These are phyloP conservation scores for Chlorella sp. DNA, from an alignment of 139 green algal species.

Conservation along the genomic window DNA sequence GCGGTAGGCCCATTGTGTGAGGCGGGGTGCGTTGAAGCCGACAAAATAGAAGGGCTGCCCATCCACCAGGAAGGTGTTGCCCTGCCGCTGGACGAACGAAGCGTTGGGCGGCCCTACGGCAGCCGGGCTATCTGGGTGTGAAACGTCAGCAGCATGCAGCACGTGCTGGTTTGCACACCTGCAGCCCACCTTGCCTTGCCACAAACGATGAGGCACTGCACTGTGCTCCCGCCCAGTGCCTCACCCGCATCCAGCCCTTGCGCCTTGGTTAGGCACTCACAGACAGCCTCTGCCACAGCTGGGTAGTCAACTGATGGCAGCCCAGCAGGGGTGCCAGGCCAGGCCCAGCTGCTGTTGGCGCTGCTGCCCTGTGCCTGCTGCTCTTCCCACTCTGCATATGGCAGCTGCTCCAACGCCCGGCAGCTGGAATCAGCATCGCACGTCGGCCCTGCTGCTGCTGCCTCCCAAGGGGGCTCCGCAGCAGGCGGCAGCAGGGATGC, in stretches of 20 bases:
- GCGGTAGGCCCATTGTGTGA: not conserved
- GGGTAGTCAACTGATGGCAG: not conserved
- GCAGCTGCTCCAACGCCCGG: not conserved
- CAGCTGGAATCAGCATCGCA: not conserved
- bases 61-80: not conserved
- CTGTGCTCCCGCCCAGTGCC: too few species aligned
- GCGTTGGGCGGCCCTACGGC: not conserved
- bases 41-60: not conserved
- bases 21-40: not conserved
- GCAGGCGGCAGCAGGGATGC: too few species aligned
- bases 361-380: not conserved
- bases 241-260: not conserved
- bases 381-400: not conserved
- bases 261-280: not conserved
- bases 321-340: not conserved
- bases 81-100: not conserved
- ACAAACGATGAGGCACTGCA: too few species aligned
- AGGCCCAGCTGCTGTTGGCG: not conserved
- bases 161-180: too few species aligned
- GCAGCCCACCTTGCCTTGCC: too few species aligned
- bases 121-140: too few species aligned
- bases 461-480: too few species aligned
- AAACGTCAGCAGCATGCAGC: too few species aligned
- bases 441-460: too few species aligned
- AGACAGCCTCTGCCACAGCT: not conserved